phyloP scores from a whole-genome alignment of 225 moss, liverwort and hornwort genomes.

The Anthoceros angustus region DNA sequence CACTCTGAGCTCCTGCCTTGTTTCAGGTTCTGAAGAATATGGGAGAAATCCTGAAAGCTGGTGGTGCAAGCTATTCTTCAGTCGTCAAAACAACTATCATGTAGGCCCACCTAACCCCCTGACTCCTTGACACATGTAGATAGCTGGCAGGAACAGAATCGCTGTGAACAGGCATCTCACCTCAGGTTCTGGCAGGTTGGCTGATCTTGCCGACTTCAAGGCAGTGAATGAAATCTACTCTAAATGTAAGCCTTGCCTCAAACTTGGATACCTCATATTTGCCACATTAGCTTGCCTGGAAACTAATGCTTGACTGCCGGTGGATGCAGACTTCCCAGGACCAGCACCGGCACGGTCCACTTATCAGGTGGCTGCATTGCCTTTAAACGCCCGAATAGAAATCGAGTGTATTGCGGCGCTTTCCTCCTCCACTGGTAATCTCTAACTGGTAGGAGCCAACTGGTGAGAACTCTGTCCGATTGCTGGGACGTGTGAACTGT shows the following conservation, averaged over 20 bases:
- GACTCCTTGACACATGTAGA: background rate
- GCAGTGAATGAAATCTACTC: slow-evolving; percentile 83
- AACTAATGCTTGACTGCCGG: background rate
- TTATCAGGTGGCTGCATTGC: slow-evolving; percentile 96
- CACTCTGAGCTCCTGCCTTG: background rate
- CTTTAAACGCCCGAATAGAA: slow-evolving; percentile 82
- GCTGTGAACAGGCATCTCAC: background rate
- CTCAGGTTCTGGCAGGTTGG: slow-evolving; percentile 42
- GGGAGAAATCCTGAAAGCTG: slow-evolving; percentile 86
- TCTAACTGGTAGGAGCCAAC: too few species aligned
- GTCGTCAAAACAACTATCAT: slow-evolving; percentile 99
- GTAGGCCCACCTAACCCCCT: slow-evolving; percentile 21
- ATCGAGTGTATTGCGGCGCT: slow-evolving; percentile 78
- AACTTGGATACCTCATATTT: background rate
- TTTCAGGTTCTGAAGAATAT: slow-evolving; percentile 81
- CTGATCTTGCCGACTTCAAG: slow-evolving; percentile 97
- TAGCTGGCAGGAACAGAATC: background rate
- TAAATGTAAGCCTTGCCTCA: slow-evolving; percentile 41
- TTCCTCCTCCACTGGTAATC: too few species aligned
- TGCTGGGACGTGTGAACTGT: too few species aligned
- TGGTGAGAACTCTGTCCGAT: too few species aligned
- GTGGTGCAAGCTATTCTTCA: slow-evolving; percentile 58
- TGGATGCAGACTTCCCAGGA: slow-evolving; percentile 55
- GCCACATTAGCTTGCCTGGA: background rate
- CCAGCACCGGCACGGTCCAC: slow-evolving; percentile 89